phyloP scores from a whole-genome alignment of 768 basidiomycete genomes.

The Leccinum broughii region DNA sequence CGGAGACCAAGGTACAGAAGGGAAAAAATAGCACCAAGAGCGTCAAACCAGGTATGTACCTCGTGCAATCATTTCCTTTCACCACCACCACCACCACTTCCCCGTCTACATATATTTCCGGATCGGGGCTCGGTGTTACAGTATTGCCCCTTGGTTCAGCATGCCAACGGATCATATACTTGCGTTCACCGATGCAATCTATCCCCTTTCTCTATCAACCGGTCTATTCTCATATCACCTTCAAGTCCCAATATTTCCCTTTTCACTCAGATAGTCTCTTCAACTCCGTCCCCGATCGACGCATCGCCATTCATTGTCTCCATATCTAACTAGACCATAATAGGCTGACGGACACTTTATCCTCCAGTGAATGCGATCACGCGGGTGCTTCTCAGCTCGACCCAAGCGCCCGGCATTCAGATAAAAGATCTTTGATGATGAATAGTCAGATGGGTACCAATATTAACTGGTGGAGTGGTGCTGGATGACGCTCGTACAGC shows the following conservation, averaged over 20 bases:
- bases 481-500: slow-evolving; percentile 20
- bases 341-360: slow-evolving; percentile 12
- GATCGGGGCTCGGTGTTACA: not conserved
- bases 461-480: slow-evolving; percentile 1
- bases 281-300: slow-evolving; percentile 17
- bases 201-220: slow-evolving; percentile 2
- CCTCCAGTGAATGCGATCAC: slow-evolving; percentile 67
- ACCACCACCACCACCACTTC: not conserved
- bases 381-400: slow-evolving; percentile 83
- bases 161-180: slow-evolving; percentile 1
- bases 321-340: slow-evolving; percentile 1
- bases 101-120: slow-evolving; percentile 2
- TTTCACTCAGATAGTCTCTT: slow-evolving; percentile 4
- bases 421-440: slow-evolving; percentile 67
- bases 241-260: slow-evolving; percentile 4
- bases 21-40: slow-evolving; percentile 37
- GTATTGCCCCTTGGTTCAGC: not conserved
- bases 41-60: slow-evolving; percentile 45
- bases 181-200: not conserved
- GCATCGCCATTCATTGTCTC: slow-evolving; percentile 5
- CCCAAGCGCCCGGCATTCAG: slow-evolving; percentile 86
- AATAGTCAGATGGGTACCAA: not conserved
- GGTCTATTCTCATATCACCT: not conserved
- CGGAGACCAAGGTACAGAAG: too few relatives aligned
- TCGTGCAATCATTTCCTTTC: not conserved